Evolutionary conservation across 352 stramenopile genomes (phyloP).

Genomic region (Pythium oligandrum): DNA sequence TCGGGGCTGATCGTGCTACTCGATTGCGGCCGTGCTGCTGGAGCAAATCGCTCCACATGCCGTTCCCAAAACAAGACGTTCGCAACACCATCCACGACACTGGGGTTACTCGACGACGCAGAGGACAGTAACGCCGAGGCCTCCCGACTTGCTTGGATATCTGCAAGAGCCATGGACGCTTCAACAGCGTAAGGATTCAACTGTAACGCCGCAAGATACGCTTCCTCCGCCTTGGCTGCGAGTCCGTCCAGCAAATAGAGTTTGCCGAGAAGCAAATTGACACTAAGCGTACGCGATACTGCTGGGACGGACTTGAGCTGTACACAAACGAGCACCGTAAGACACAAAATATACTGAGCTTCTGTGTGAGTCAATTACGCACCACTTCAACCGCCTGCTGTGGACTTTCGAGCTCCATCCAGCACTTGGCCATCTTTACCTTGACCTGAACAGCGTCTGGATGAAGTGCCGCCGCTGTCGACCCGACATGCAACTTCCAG

Average conservation of each 20-base stretch:
- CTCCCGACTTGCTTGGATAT: slow-evolving; percentile 47
- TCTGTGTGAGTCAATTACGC: not conserved
- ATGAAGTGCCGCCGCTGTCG: slow-evolving; percentile 4
- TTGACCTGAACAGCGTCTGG: slow-evolving; percentile 25
- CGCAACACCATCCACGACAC: slow-evolving; percentile 14
- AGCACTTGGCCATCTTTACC: slow-evolving; percentile 68
- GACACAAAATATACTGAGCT: slow-evolving; percentile 2
- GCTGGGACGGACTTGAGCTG: slow-evolving; percentile 51
- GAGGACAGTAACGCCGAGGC: slow-evolving; percentile 6
- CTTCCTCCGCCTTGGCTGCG: slow-evolving; percentile 56
- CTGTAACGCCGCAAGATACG: slow-evolving; percentile 43
- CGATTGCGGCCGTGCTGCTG: too few relatives aligned
- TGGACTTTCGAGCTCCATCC: slow-evolving; percentile 45
- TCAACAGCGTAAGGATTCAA: slow-evolving; percentile 79
- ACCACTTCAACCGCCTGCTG: slow-evolving; percentile 67
- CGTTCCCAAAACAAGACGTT: slow-evolving; percentile 20
- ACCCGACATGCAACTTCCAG: slow-evolving; percentile 33
- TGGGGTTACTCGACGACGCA: slow-evolving; percentile 14
- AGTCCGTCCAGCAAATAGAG: slow-evolving; percentile 59
- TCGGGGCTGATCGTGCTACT: too few relatives aligned
- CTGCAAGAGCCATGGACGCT: slow-evolving; percentile 60
- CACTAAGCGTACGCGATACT: slow-evolving; percentile 33
- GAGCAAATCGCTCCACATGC: slow-evolving; percentile 41
- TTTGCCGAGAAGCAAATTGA: slow-evolving; percentile 66
- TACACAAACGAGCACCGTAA: not conserved